Percentiles rank a stretch among this genome's conserved stretches.
Conservation (phyloP, 305 asterid species). For the Fraxinus latifolia region DNA sequence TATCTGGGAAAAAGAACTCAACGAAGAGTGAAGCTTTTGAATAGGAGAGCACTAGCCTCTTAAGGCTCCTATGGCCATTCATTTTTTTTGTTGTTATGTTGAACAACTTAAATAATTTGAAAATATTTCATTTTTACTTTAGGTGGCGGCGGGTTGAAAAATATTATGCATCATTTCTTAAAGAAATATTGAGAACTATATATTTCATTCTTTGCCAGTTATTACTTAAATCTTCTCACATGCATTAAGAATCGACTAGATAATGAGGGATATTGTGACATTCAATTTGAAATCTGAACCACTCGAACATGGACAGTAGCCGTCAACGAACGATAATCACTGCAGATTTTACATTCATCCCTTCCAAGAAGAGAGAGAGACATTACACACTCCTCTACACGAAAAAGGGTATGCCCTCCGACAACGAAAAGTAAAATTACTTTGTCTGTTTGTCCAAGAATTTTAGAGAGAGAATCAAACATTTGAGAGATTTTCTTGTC, state of each 20-base stretch:
- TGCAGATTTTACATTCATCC: neutral
- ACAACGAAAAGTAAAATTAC: constrained; percentile 21
- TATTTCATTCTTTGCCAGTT: neutral
- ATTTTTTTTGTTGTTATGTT: neutral
- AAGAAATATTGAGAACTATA: neutral
- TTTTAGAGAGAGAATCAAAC: neutral
- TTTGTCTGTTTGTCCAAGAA: constrained; percentile 1
- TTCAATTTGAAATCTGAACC: neutral
- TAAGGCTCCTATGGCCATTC: neutral
- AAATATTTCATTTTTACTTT: neutral
- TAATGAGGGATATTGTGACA: neutral
- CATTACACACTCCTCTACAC: neutral
- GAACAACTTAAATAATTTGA: neutral
- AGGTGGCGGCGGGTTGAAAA: neutral
- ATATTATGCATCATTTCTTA: neutral
- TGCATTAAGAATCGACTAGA: neutral
- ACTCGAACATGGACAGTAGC: neutral
- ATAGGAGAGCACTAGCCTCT: neutral
- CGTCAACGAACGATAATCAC: neutral
- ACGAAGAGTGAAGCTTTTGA: neutral
- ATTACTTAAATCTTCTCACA: neutral
- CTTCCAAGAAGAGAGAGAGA: neutral
- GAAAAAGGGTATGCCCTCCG: constrained; percentile 8
- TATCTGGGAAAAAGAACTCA: neutral
- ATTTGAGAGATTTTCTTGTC: constrained; percentile 18